Evolutionary conservation across 768 basidiomycete genomes (phyloP), one percentile per base, ranked within the genome.

Genomic region (Mycena galericulata): DNA sequence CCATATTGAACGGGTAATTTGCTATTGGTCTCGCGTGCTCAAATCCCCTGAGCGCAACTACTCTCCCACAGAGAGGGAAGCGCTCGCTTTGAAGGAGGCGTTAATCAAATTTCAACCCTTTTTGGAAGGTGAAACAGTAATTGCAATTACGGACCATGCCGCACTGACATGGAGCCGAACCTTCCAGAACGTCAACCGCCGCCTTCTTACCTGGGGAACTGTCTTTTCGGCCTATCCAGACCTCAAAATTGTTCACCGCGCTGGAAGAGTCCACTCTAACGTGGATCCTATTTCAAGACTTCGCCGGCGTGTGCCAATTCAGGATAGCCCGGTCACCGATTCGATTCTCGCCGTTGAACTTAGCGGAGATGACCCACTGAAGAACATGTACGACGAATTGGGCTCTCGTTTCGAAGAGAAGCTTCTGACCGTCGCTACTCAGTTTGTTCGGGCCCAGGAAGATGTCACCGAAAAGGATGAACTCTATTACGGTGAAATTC

Each of bases 221-320:
- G 75, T 81, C 12, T 80, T 79, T 50, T 58, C 74, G 0, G 79
- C 80, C 1, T 80, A 75, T 46, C 79, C 76, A 0, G 65, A 65
- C 1, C 62, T 82, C 0, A 68, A 70, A 47, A 79, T 81, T 17
- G 67, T 78, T 1, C 81, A 81, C 43, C 56, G 78, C 24, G 67
- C 79, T 0, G 81, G 81, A 0, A 22, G 75, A 20, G 65, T 79
- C 0, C 81, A 82, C 49, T 80, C 77, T 4, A 82, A 82, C 55
- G 75, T 77, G 1, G 74, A 76, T 50, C 75, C 75, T 0, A 32
- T 76, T 0, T 75, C 75, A 0, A 27, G 72, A 17, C 43, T 73
- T 69, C 15, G 54, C n/a, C 68, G 59, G 1, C 27, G 69, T 11
- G 50, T 67, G 17, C 74, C 71, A 10, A 62, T 49, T 18, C 72